phyloP scores from a whole-genome alignment of 345 rosid genomes.

The Sonneratia caseolaris region DNA sequence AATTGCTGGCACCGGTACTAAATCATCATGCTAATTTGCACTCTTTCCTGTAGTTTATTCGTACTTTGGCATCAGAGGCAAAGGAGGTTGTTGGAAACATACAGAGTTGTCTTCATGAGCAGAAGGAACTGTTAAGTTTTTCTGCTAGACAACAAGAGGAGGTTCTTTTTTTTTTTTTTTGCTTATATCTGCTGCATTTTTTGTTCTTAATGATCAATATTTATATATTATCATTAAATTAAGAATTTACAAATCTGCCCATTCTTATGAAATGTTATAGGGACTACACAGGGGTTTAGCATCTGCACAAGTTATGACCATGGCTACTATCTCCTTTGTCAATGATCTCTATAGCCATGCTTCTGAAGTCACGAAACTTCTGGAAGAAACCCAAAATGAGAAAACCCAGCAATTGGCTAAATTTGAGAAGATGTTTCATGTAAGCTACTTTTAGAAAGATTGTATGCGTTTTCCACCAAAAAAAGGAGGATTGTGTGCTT shows the following conservation, averaged over 20 bases:
- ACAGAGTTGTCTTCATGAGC: constrained; percentile 48
- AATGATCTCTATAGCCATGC: constrained; percentile 54
- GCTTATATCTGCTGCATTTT: neutral
- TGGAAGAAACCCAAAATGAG: constrained; percentile 45
- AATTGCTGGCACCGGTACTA: neutral
- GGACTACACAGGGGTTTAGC: constrained; percentile 44
- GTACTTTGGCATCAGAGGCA: constrained; percentile 40
- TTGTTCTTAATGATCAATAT: neutral
- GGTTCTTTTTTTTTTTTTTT: constrained; percentile 22
- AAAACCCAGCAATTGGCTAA: constrained; percentile 36
- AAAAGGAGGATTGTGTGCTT: neutral
- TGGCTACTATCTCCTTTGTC: constrained; percentile 42
- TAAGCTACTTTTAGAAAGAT: constrained; percentile 12
- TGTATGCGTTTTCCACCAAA: neutral
- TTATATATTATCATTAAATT: neutral
- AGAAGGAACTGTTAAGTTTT: constrained; percentile 45
- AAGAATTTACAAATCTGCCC: neutral
- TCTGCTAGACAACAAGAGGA: constrained; percentile 59
- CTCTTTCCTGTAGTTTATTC: constrained; percentile 41
- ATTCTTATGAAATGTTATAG: constrained; percentile 19
- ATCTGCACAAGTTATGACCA: constrained; percentile 53
- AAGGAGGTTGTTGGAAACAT: constrained; percentile 39
- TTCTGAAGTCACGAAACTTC: constrained; percentile 26
- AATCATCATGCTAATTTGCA: neutral
- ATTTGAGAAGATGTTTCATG: constrained; percentile 60